Conservation (phyloP, 1,284 basidiomycete genomes). For the Trametes polyzona region DNA sequence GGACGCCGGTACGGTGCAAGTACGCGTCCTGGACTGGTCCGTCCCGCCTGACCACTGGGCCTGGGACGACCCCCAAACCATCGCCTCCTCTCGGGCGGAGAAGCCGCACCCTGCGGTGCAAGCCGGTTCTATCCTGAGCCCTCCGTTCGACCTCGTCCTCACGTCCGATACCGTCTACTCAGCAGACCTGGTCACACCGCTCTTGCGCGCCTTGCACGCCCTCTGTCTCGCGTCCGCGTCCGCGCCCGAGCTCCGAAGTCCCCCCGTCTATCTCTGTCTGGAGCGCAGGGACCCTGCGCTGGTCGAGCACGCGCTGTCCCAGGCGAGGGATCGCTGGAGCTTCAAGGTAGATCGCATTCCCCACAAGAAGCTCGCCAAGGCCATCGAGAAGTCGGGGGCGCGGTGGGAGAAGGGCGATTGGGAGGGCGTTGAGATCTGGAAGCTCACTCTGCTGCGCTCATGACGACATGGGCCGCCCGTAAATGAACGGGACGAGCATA, state of each 20-base stretch:
- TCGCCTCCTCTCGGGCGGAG: constrained; percentile 40
- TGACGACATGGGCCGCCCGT: not conserved
- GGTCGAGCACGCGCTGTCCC: constrained; percentile 59
- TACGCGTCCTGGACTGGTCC: constrained; percentile 71
- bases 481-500: not conserved
- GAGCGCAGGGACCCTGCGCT: constrained; percentile 78
- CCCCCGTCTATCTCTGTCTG: constrained; percentile 70
- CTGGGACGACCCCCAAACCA: constrained; percentile 51
- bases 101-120: constrained; percentile 22
- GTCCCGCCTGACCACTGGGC: constrained; percentile 55
- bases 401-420: constrained; percentile 71
- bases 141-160: constrained; percentile 79
- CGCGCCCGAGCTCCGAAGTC: constrained; percentile 34
- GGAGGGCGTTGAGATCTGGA: constrained; percentile 80
- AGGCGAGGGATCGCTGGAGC: constrained; percentile 52
- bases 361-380: constrained; percentile 61
- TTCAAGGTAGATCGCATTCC: constrained; percentile 66
- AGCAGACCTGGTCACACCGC: constrained; percentile 64
- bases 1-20: constrained; percentile 46
- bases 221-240: constrained; percentile 43
- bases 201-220: constrained; percentile 69
- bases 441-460: constrained; percentile 38
- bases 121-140: constrained; percentile 36
- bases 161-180: constrained; percentile 88
- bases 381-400: constrained; percentile 59